Evolutionary conservation across 192 early-diverging fungal species (phyloP).

Genomic region (Paraglomus occultum): DNA sequence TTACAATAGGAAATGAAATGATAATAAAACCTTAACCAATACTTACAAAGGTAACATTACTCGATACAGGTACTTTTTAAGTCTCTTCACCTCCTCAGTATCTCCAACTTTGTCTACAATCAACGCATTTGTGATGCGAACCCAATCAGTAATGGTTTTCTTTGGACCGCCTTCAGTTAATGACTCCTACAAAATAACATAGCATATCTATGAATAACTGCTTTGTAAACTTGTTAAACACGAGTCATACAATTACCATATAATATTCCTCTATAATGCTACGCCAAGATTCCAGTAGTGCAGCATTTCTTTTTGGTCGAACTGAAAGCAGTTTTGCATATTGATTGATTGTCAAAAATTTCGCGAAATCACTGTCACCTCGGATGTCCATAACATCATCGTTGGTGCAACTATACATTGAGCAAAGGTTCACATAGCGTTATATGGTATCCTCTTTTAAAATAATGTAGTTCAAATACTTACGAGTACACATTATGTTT

Average conservation of each 20-base stretch:
- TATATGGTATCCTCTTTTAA: too few species aligned
- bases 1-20: too few species aligned
- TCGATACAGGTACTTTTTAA: conserved; percentile 2
- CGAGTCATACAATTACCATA: background rate
- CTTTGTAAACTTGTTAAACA: background rate
- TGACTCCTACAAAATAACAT: background rate
- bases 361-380: conserved; percentile 1
- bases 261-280: background rate
- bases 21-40: too few species aligned
- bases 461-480: conserved; percentile 12
- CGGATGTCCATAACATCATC: conserved; percentile 7
- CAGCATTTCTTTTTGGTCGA: background rate
- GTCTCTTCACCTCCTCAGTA: background rate
- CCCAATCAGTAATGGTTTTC: conserved; percentile 2
- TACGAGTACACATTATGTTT: conserved; percentile 16
- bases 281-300: background rate
- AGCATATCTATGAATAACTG: background rate
- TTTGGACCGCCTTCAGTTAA: background rate
- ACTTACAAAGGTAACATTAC: conserved; percentile 16
- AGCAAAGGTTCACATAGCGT: too few species aligned
- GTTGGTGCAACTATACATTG: background rate
- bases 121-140: background rate
- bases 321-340: background rate
- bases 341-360: background rate
- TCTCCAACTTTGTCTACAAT: background rate